These are phyloP conservation scores for Fusarium nygamai DNA, from an alignment of 2,329 filamentous ascomycete species.

Conservation along the genomic window DNA sequence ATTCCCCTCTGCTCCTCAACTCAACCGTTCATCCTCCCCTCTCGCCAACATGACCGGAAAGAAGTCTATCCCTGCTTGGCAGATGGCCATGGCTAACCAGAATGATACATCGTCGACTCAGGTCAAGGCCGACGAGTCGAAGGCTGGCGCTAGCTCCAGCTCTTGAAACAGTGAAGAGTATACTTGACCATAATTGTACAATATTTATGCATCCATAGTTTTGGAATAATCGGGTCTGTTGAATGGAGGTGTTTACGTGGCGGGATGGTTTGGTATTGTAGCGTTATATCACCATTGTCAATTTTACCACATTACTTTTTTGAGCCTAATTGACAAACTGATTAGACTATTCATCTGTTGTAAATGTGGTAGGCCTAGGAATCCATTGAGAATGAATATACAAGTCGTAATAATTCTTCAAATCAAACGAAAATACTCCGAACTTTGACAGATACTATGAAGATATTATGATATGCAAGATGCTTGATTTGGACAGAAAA, in stretches of 20 bases:
- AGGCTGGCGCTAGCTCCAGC: conserved; percentile 31
- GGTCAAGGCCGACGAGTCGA: conserved; percentile 43
- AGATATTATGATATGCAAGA: background rate
- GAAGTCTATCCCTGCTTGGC: conserved; percentile 82
- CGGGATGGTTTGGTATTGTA: conserved; percentile 23
- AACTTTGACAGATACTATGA: background rate
- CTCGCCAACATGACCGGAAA: conserved; percentile 54
- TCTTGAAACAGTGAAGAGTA: conserved; percentile 14
- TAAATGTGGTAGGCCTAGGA: too few species aligned
- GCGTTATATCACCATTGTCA: conserved; percentile 23
- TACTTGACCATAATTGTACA: conserved; percentile 28
- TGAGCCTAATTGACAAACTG: background rate
- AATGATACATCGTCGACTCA: conserved; percentile 44
- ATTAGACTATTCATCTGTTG: background rate
- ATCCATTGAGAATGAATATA: too few species aligned
- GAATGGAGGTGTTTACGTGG: conserved; percentile 8
- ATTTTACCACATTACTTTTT: background rate
- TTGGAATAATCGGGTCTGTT: conserved; percentile 23
- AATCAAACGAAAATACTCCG: background rate
- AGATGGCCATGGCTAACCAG: conserved; percentile 75
- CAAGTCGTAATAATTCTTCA: background rate
- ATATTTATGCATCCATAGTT: conserved; percentile 31
- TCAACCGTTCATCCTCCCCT: conserved; percentile 51
- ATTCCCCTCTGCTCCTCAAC: conserved; percentile 41
- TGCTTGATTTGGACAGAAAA: background rate